Evolutionary conservation across 148 eudicot species (phyloP), one percentile per base, ranked within the genome.

Genomic region (Limonium bicolor): DNA sequence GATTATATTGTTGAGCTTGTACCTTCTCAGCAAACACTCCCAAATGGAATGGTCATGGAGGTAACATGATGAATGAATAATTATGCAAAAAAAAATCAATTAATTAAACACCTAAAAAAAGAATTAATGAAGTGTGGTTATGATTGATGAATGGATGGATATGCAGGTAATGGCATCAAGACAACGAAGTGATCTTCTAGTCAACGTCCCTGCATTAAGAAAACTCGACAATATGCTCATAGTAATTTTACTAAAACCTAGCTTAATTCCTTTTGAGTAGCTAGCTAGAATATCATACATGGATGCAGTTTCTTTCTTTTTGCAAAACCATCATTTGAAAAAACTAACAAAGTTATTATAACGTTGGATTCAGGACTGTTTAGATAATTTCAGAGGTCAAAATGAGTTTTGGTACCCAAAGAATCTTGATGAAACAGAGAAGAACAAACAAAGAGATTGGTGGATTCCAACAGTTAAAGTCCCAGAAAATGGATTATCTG

Each of bases 141-240:
- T n/a, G n/a, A n/a, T n/a, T n/a, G n/a, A n/a, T n/a, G n/a, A n/a
- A n/a, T n/a, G n/a, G n/a, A n/a, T n/a, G n/a, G n/a, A n/a, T n/a
- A 29, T n/a, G 12, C 33, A 29, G 95, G 72, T 86, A 35, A 86
- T 86, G 96, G 71, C 69, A 21, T 74, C 96, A 26, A 70, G 70
- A 56, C 94, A 86, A 71, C 62, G 96, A 51, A 67, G 50, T 8
- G 96, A 86, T 59, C 71, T 82, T 31, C 64, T 66, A 8, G 66
- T 69, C 54, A 78, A 78, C 63, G 73, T 82, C 28, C 96, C 96
- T 13, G 96, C 85, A n/a, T 60, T 86, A 37, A 72, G 85, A 33
- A 86, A 86, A 56, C 82, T 86, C 1, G 96, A 86, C 34, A 54
- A 82, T 8, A 86, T 86, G 96, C 96, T 86, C 42, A 67, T 73